Percentiles rank a stretch among this genome's conserved stretches.
Conservation (phyloP, 495 filamentous ascomycete genomes). For the Bryoglossum gracile region DNA sequence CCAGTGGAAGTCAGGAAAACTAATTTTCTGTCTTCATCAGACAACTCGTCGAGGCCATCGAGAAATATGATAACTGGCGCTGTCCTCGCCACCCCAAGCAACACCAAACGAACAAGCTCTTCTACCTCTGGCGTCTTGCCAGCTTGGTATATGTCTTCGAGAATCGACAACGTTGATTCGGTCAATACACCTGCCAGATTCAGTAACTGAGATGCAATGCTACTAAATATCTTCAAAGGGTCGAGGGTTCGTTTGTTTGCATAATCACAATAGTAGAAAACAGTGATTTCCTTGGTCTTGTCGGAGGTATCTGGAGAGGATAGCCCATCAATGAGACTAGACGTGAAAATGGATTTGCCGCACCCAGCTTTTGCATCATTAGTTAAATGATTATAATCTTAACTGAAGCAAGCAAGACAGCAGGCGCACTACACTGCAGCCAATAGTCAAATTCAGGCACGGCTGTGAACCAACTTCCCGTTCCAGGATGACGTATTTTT, state of each 20-base stretch:
- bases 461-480: constrained; percentile 8
- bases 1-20: no score
- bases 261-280: neutral
- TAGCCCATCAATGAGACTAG: neutral
- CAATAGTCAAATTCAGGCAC: constrained; percentile 1
- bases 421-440: neutral
- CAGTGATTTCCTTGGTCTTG: neutral
- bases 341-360: neutral
- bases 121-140: neutral
- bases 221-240: neutral
- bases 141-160: neutral
- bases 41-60: no score
- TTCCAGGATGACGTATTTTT: constrained; percentile 10
- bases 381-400: neutral
- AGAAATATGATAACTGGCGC: no score
- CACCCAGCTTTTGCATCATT: neutral
- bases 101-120: no score
- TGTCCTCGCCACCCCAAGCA: no score
- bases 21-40: no score
- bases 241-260: neutral
- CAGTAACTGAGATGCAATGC: no score
- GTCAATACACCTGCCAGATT: no score
- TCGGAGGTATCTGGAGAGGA: neutral
- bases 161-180: neutral
- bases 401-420: neutral